Evolutionary conservation across 352 stramenopile genomes (phyloP).

Genomic region (Elongisporangium prolatum): DNA sequence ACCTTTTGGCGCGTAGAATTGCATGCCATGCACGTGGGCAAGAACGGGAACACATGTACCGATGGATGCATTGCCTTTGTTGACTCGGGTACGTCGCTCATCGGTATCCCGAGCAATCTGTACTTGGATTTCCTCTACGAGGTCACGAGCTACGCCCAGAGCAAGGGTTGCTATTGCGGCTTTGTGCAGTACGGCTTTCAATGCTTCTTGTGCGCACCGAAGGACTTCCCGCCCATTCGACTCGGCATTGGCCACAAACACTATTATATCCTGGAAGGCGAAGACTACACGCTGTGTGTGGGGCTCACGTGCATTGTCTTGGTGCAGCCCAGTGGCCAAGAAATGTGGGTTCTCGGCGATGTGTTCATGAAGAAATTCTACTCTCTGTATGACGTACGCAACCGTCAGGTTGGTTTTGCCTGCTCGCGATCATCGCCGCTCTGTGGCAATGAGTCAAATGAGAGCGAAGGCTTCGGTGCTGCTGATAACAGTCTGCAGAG

Average conservation of each 20-base stretch:
- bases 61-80: constrained; percentile 89
- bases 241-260: constrained; percentile 58
- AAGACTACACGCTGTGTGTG: constrained; percentile 78
- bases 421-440: constrained; percentile 38
- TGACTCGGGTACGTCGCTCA: constrained; percentile 96
- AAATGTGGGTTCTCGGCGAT: constrained; percentile 97
- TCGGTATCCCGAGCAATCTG: constrained; percentile 87
- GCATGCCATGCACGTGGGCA: constrained; percentile 55
- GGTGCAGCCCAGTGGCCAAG: constrained; percentile 69
- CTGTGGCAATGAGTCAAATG: constrained; percentile 38
- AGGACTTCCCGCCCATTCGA: constrained; percentile 60
- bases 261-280: constrained; percentile 62
- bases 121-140: constrained; percentile 75
- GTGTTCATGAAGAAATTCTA: constrained; percentile 97
- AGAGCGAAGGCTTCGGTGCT: not conserved
- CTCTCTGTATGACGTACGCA: constrained; percentile 89
- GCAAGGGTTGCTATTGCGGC: constrained; percentile 66
- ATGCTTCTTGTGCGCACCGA: constrained; percentile 65
- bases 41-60: constrained; percentile 32
- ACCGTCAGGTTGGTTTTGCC: constrained; percentile 84
- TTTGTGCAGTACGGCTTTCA: constrained; percentile 81
- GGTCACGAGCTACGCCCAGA: constrained; percentile 56
- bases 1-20: constrained; percentile 80
- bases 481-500: not conserved
- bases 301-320: constrained; percentile 71